Base-by-base conservation (phyloP, 495 filamentous ascomycete genomes). In the Penicillium herquei region DNA sequence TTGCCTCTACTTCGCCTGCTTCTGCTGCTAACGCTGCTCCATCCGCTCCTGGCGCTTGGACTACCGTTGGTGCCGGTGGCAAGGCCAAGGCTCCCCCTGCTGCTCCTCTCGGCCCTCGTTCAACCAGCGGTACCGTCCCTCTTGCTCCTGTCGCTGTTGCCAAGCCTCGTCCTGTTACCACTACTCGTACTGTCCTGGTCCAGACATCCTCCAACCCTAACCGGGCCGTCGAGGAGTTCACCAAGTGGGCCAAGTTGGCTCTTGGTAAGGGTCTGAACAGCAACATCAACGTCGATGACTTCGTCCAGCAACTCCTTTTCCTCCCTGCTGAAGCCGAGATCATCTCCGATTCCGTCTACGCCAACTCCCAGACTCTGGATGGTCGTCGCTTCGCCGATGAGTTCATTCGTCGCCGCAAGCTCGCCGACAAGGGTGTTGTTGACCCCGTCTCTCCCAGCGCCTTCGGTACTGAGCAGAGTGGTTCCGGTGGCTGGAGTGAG, bases 371-470 rank as follows among this genome's bases (percentile, higher is more conserved):
- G 57, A 91, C 89, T 0, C 87, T 98, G 69, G 91, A 98, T 64
- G 89, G 90, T 11, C 87, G 88, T 42, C 92, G 92, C 58, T 98
- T 98, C 67, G 91, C 90, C 0, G 91, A 95, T 42, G 94, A 98
- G 69, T 98, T 94, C 64, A 83, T 98, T 53, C 85, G 91, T 21
- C 92, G 94, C 53, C 91, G 89, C 69, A 92, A 91, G 80, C 81
- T 93, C 1, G 95, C 93, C 1, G 91, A 96, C 57, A 90, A 88
- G 77, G 94, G 94, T 31, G 79, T 96, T 32, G 77, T 94, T 66
- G 75, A 84, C 51, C 71, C 79, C 51, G 70, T 78, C 60, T 62
- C 66, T 16, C 65, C 67, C 18, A 77, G 78, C 49, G 73, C 66
- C 1, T 76, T 75, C 42, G 74, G 17, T 13, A 33, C 71, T 3